Evolutionary conservation across 768 basidiomycete genomes (phyloP), one percentile per base, ranked within the genome.

Genomic region (Collybia nuda): DNA sequence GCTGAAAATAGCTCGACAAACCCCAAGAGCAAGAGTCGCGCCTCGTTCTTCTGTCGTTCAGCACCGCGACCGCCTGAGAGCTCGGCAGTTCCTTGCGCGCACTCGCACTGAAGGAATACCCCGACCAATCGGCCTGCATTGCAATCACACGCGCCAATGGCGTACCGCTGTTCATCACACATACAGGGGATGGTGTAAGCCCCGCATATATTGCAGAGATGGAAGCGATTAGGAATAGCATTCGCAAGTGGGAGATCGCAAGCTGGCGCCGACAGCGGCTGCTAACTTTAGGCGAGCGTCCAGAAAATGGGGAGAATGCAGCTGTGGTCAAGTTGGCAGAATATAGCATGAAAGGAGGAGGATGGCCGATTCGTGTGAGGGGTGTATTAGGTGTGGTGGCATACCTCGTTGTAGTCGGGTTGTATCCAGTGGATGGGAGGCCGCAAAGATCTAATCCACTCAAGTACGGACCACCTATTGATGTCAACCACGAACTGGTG

Each of bases 401-500:
- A 14, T 28, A 52, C 6, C 24, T 44, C 2, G 54, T 51, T 1
- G 45, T 55, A 28, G 42, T 46, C 5, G 54, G 54, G n/a, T 29
- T 55, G 21, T 55, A 42, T 40, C 24, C 45, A 14, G 35, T 35
- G 6, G 44, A 43, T 36, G 26, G 40, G 40, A 47, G 43, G 11
- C 38, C 40, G 22, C 42, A 22, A 14, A 43, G 48, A 15, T 55
- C 44, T 15, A 55, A 55, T 35, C 54, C 54, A 22, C 54, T 55
- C 29, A 55, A 55, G 22, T 55, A 55, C 19, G 54, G 51, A 26
- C 54, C 45, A 14, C 40, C 46, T 8, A 51, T 35, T 24, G 54
- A 55, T 40, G 41, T 28, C 24, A 55, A 55, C 17, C 54, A 55
- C n/a, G 46, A 55, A 36, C 14, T 55, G 24, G 21, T 55, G n/a